These are phyloP conservation scores for Pseudonitzschia delicatissima DNA, from an alignment of 108 stramenopile species.

Conservation along the genomic window DNA sequence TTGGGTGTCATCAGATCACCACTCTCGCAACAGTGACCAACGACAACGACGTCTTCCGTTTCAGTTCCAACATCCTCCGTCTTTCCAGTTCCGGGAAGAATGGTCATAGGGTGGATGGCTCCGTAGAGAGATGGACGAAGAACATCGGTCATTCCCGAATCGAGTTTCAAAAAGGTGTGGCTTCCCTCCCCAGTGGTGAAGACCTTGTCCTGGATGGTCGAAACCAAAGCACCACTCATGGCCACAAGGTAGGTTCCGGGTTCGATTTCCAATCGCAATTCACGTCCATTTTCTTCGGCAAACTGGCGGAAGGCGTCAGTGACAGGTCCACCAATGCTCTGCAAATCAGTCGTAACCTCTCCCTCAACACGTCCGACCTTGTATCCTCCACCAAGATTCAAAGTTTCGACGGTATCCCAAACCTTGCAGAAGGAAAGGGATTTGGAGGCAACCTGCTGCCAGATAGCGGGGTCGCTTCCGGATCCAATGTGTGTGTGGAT, in stretches of 20 bases:
- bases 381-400: constrained; percentile 98
- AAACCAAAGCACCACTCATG: constrained; percentile 92
- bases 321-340: constrained; percentile 89
- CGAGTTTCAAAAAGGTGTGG: constrained; percentile 89
- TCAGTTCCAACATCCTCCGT: constrained; percentile 61
- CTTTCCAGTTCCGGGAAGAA: constrained; percentile 74
- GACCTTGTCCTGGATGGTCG: constrained; percentile 89
- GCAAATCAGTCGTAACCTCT: constrained; percentile 92
- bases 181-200: constrained; percentile 60
- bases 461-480: constrained; percentile 95
- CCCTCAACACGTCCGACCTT: constrained; percentile 94
- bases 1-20: constrained; percentile 96
- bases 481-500: constrained; percentile 99
- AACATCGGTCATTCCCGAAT: constrained; percentile 98
- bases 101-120: constrained; percentile 92
- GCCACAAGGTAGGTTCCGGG: constrained; percentile 98
- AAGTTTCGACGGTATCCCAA: constrained; percentile 79
- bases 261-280: constrained; percentile 94
- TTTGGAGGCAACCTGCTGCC: constrained; percentile 89
- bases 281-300: constrained; percentile 82
- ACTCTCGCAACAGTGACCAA: constrained; percentile 98
- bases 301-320: constrained; percentile 84
- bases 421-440: constrained; percentile 86
- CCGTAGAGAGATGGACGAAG: constrained; percentile 97
- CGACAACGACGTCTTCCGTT: constrained; percentile 88